Base-by-base conservation (phyloP, 495 filamentous ascomycete species). In the Astrothelium subdiscretum region DNA sequence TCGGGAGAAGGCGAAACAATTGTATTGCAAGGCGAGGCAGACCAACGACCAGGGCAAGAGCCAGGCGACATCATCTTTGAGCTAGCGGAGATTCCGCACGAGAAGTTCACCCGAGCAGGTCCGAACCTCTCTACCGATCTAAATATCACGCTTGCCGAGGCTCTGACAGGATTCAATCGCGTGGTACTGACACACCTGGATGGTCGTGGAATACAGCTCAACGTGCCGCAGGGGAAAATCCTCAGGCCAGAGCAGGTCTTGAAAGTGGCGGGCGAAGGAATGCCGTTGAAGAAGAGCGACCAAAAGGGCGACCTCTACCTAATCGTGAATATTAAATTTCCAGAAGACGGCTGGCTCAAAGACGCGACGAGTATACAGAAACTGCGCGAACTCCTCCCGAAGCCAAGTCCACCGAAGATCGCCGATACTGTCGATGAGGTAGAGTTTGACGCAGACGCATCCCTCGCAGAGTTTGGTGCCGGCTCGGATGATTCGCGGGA, bases 11-110 rank as follows among this genome's bases (percentile, higher is more conserved):
- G 92, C 61, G 94, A 97, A 62, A 83, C 83, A 59, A 95, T 98
- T 65, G 84, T 95, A 13, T 76, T 97, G 27, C 86, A 94, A 72
- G 92, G 94, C 57, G 95, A 98, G 76, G 94, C 95, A 10, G 94
- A 98, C 68, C 94, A 98, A 71, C 79, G 86, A 20, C 95, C 94
- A 1, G 91, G 90, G 68, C 87, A 90, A 72, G 90, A 89, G 38
- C 95, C 92, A 3, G 94, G 94, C 57, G 89, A 97, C 69, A 90
- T 98, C 64, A 79, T 97, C 60, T 97, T 98, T 79, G 81, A 85
- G 43, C 73, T 98, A 5, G 81, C 85, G 1, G 91, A 97, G 77
- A 83, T 86, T 62, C 83, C 88, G 27, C 94, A 98, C 72, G 80
- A 85, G 0, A 74, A 81, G 4, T 97, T 97, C 75, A 80, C 82